Base-by-base conservation (phyloP, 768 basidiomycete genomes). In the Cystobasidium onofrii region DNA sequence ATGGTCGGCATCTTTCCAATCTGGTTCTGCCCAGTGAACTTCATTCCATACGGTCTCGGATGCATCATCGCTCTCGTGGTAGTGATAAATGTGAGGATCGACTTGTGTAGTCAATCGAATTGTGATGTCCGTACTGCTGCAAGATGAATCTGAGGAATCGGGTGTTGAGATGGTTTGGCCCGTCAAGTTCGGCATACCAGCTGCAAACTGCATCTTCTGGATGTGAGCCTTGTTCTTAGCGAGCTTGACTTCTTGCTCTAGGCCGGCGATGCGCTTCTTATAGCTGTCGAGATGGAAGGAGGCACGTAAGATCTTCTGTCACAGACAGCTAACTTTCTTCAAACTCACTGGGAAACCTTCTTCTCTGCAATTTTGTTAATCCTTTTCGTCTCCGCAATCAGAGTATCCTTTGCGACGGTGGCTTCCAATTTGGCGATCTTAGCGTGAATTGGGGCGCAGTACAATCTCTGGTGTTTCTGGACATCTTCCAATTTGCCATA, bases 361-460 rank as follows among this genome's bases (percentile, higher is more conserved):
- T 29, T 34, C 12, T 12, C 57, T 7, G 31, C 57, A 27, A 13
- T 27, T 13, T 60, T 60, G 23, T 15, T 34, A 20, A 60, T 60
- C 12, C 57, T 27, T 34, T 60, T 60, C 23, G 10, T 60, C 25
- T 60, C 57, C 6, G 17, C 25, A 15, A 34, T 60, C 2, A 60
- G 57, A 9, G 33, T 29, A 20, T 60, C 57, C 20, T 60, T 27
- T 6, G 25, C 33, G 20, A 60, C 20, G 6, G 57, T 34, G 29
- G 25, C 33, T 60, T 60, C 57, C 33, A 60, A 20, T 20, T 60
- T 27, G 12, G 57, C 57, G 12, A 60, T 27, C 23, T 60, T 60
- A 1, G 57, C 57, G 57, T 60, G 57, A 12, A 60, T 60, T 60
- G 57, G 33, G 6, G 57, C 57, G 23, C 57, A 60, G 57, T 60